Evolutionary conservation across 2,329 filamentous ascomycete species (phyloP).

Genomic region (Trichoderma koningiopsis): DNA sequence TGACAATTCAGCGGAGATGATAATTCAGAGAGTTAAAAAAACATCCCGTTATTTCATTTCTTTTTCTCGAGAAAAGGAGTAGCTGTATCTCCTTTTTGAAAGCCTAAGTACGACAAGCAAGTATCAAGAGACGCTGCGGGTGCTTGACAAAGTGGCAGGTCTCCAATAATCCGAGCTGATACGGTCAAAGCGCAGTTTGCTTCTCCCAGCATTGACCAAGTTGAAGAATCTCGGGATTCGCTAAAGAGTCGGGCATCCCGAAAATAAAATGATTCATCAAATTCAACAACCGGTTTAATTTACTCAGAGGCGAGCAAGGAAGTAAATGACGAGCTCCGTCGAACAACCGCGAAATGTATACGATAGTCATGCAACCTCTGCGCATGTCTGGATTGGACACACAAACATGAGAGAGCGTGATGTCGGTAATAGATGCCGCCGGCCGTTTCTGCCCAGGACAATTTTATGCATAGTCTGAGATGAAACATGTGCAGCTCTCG

Average conservation of each 20-base stretch:
- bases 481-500: slow-evolving; percentile 5
- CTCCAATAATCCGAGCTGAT: not conserved
- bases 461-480: slow-evolving; percentile 23
- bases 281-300: not conserved
- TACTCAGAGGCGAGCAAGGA: not conserved
- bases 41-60: not conserved
- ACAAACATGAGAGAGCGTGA: slow-evolving; percentile 1
- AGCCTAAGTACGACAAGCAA: not conserved
- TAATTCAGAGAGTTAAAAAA: not conserved
- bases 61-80: not conserved
- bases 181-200: not conserved
- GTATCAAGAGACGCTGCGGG: not conserved
- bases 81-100: not conserved
- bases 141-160: not conserved
- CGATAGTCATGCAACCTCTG: not conserved
- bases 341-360: not conserved
- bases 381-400: not conserved
- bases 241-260: slow-evolving; percentile 2
- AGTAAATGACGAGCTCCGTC: not conserved
- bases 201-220: not conserved
- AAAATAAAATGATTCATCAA: not conserved
- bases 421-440: slow-evolving; percentile 21
- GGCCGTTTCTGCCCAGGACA: slow-evolving; percentile 1
- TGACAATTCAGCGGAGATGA: slow-evolving; percentile 7
- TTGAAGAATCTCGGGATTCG: not conserved